Evolutionary conservation across 1,284 basidiomycete species (phyloP).

Genomic region (Pseudozyma sp.): DNA sequence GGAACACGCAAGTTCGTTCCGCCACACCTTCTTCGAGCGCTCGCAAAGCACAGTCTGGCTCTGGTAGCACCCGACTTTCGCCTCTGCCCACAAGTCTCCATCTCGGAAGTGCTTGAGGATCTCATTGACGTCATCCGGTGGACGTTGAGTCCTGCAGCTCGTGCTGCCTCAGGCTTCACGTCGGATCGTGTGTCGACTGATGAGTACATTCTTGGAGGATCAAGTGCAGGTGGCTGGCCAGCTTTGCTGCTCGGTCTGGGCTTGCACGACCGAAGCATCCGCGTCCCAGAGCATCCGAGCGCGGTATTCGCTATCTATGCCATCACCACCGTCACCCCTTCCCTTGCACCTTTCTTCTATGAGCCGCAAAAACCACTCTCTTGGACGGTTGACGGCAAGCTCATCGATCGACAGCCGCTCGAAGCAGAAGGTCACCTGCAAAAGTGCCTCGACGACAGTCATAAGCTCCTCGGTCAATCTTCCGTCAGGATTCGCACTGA

Average conservation of each 20-base stretch:
- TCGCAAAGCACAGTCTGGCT: slow-evolving; percentile 41
- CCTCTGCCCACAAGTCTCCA: slow-evolving; percentile 53
- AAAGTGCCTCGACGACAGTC: slow-evolving; percentile 28
- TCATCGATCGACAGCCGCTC: slow-evolving; percentile 26
- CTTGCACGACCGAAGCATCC: slow-evolving; percentile 24
- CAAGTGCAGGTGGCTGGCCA: slow-evolving; percentile 55
- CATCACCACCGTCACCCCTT: slow-evolving; percentile 47
- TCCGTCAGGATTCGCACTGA: slow-evolving; percentile 36
- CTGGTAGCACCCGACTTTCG: slow-evolving; percentile 56
- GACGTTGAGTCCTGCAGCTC: slow-evolving; percentile 26
- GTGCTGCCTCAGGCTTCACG: slow-evolving; percentile 30
- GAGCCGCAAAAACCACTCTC: slow-evolving; percentile 44
- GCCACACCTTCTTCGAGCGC: slow-evolving; percentile 46
- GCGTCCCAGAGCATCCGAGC: slow-evolving; percentile 28
- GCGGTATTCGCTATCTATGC: slow-evolving; percentile 54
- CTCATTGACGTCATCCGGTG: slow-evolving; percentile 46
- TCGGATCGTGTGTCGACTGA: slow-evolving; percentile 21
- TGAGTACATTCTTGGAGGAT: slow-evolving; percentile 49
- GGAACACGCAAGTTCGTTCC: slow-evolving; percentile 57
- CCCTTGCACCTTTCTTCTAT: slow-evolving; percentile 47
- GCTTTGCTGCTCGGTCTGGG: slow-evolving; percentile 50
- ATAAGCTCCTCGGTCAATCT: slow-evolving; percentile 17
- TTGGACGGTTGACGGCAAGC: slow-evolving; percentile 41
- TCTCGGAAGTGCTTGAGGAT: slow-evolving; percentile 48
- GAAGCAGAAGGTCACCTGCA: slow-evolving; percentile 32